Base-by-base conservation (phyloP, 306 rosid genomes). In the Abrus pulchellus region DNA sequence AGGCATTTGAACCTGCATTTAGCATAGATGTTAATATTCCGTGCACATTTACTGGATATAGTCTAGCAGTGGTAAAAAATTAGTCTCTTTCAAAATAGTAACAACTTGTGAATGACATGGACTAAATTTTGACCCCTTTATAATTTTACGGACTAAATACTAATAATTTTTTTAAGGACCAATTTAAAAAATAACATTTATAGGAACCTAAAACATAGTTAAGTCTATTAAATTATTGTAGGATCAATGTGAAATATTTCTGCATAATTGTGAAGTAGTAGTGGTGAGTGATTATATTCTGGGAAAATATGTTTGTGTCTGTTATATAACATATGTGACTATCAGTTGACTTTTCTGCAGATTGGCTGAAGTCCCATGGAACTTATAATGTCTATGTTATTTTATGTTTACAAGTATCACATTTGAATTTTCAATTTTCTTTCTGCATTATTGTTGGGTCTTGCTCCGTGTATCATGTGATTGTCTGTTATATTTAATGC, bases 21-120 rank as follows among this genome's bases (percentile, higher is more conserved):
- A 7, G 53, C 66, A 40, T 36, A 12, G 28, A 6, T 67, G 59
- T 32, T 3, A 49, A 27, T 56, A 33, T 57, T 48, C 80, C 4
- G 10, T 43, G 62, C 20, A 30, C 27, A 48, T 72, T 55, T 74
- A 60, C 55, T 4, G 62, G n/a, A 63, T 59, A 81, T 71, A 48
- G 41, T 28, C 64, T 68, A 32, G n/a, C 8, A 20, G 20, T 20
- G 20, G 20, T 20, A 20, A 20, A 20, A 20, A 20, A 20, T 20
- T 20, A 20, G 20, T 20, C 20, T 20, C 20, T 20, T 20, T 20
- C 20, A 20, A 20, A 20, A 20, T 20, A 20, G 20, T 20, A 20
- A 20, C 20, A 20, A 20, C 20, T 20, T 20, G 20, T 20, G 20
- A 20, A 20, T 20, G 20, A 20, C 20, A 20, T 20, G 20, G 20